Conservation (phyloP, 2,329 filamentous ascomycete genomes). For the Pseudonectria buxi region DNA sequence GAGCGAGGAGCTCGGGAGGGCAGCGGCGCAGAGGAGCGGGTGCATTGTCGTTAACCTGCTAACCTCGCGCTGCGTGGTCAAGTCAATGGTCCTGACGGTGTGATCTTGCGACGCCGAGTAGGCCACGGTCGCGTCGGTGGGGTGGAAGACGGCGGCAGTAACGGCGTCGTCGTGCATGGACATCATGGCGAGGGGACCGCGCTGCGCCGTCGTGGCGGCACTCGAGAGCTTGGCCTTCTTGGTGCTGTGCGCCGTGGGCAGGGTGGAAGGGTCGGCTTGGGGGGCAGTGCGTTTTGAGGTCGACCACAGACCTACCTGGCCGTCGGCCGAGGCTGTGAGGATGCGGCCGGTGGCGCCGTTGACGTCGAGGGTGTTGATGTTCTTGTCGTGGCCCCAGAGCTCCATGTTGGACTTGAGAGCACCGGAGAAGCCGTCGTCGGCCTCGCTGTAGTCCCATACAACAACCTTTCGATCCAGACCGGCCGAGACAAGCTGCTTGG, state of each 20-base stretch:
- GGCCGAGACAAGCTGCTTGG: conserved; percentile 71
- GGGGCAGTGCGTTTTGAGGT: conserved; percentile 71
- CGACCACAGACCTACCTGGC: conserved; percentile 82
- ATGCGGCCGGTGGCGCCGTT: conserved; percentile 69
- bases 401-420: conserved; percentile 68
- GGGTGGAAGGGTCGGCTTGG: conserved; percentile 59
- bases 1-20: conserved; percentile 59
- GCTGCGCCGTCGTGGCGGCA: conserved; percentile 50
- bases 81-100: conserved; percentile 82
- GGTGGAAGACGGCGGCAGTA: conserved; percentile 78
- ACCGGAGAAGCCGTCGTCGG: conserved; percentile 51
- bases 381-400: conserved; percentile 73
- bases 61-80: conserved; percentile 72
- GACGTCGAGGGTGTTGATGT: conserved; percentile 68
- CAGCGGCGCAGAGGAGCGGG: conserved; percentile 70
- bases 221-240: conserved; percentile 68
- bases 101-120: conserved; percentile 92
- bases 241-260: conserved; percentile 59
- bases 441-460: conserved; percentile 81
- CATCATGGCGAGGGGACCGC: conserved; percentile 72
- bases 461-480: conserved; percentile 80
- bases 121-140: conserved; percentile 75
- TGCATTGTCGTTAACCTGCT: conserved; percentile 79
- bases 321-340: conserved; percentile 78
- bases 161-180: conserved; percentile 66